A percentile compares a stretch with the other conserved stretches of the same genome.
These are phyloP conservation scores for Fraxinus pennsylvanica DNA, from an alignment of 257 asterid species.

Conservation along the genomic window DNA sequence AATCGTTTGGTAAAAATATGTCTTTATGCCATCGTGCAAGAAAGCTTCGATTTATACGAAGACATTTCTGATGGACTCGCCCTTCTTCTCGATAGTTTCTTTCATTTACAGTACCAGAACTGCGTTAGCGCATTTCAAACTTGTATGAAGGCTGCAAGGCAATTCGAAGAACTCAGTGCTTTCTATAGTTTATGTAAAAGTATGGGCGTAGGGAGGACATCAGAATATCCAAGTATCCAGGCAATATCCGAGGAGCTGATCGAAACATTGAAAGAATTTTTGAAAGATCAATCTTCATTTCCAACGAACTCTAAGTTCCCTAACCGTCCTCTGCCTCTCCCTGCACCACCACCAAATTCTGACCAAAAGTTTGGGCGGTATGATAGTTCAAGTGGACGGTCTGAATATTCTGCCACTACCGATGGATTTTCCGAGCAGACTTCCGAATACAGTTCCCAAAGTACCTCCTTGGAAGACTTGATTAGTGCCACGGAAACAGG, in stretches of 20 bases:
- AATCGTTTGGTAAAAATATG: slow-evolving; percentile 57
- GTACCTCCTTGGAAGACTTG: slow-evolving; percentile 67
- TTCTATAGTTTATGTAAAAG: slow-evolving; percentile 60
- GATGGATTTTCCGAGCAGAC: slow-evolving; percentile 29
- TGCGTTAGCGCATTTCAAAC: slow-evolving; percentile 70
- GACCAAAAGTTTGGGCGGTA: slow-evolving; percentile 26
- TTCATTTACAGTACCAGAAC: slow-evolving; percentile 61
- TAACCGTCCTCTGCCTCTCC: slow-evolving; percentile 26
- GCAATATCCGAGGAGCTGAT: slow-evolving; percentile 62
- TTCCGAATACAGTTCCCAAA: slow-evolving; percentile 44
- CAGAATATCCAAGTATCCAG: slow-evolving; percentile 73
- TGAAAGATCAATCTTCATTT: slow-evolving; percentile 79
- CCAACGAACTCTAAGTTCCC: slow-evolving; percentile 39
- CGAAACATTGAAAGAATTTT: slow-evolving; percentile 65
- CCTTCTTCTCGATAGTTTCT: slow-evolving; percentile 64
- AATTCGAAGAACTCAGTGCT: slow-evolving; percentile 59
- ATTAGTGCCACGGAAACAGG: slow-evolving; percentile 59
- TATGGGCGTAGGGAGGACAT: slow-evolving; percentile 66
- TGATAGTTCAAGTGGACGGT: slow-evolving; percentile 44
- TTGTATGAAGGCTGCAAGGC: slow-evolving; percentile 67
- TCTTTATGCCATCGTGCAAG: slow-evolving; percentile 71
- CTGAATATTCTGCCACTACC: slow-evolving; percentile 51
- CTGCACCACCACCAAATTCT: slow-evolving; percentile 24
- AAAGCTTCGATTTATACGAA: slow-evolving; percentile 69
- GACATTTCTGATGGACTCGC: slow-evolving; percentile 77